phyloP scores from a whole-genome alignment of 345 rosid genomes.

The Pelargonium nanum region DNA sequence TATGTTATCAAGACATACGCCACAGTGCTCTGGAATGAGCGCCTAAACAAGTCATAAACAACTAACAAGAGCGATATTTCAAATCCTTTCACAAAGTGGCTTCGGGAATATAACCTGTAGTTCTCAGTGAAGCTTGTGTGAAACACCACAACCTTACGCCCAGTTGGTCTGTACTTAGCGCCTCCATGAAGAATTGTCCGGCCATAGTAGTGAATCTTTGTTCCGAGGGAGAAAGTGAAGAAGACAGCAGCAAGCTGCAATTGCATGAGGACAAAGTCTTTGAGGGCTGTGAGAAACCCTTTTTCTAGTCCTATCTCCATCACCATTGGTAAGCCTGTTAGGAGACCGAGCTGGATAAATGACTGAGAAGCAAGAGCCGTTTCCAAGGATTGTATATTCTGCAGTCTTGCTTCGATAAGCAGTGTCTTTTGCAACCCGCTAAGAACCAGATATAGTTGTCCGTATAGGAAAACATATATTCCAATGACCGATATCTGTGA shows the following conservation, averaged over 20 bases:
- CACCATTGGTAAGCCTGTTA: constrained; percentile 96
- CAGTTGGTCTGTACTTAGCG: constrained; percentile 86
- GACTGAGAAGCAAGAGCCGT: constrained; percentile 98
- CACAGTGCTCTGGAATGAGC: constrained; percentile 77
- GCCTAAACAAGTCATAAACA: constrained; percentile 74
- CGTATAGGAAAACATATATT: constrained; percentile 80
- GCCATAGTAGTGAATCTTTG: constrained; percentile 83
- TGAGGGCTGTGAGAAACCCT: constrained; percentile 79
- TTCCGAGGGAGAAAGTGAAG: constrained; percentile 94
- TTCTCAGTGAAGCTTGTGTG: constrained; percentile 89
- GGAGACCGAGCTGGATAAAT: constrained; percentile 89
- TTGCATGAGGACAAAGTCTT: constrained; percentile 95
- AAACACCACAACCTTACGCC: constrained; percentile 89
- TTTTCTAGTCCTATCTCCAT: constrained; percentile 96
- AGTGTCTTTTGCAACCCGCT: constrained; percentile 82
- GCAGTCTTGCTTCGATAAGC: constrained; percentile 56
- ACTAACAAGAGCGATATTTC: constrained; percentile 67
- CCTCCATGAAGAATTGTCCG: constrained; percentile 88
- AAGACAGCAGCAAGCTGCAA: constrained; percentile 88
- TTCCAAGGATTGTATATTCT: constrained; percentile 72
- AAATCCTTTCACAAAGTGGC: constrained; percentile 92
- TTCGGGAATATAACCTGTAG: constrained; percentile 80
- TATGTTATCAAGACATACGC: constrained; percentile 73
- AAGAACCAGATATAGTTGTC: constrained; percentile 88
- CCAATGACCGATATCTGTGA: constrained; percentile 73